A percentile compares a stretch with the other conserved stretches of the same genome.
phyloP scores from a whole-genome alignment of 352 stramenopile genomes.

The Pythium inflatum region DNA sequence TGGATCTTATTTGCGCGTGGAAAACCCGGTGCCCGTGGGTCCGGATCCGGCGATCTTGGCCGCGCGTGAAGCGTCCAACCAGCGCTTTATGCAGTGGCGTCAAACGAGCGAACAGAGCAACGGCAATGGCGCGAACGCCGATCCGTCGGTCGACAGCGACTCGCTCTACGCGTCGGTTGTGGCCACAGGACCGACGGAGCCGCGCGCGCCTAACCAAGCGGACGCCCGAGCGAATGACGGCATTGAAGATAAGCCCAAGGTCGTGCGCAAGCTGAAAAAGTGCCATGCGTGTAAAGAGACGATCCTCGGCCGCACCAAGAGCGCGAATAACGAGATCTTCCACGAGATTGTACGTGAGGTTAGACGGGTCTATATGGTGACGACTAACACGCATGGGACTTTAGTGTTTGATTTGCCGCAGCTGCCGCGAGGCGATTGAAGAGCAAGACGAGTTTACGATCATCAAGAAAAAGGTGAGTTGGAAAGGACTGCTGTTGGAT shows the following conservation, averaged over 20 bases:
- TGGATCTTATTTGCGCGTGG: conserved; percentile 71
- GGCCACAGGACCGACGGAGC: not conserved
- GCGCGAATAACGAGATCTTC: conserved; percentile 78
- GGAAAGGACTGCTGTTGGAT: not conserved
- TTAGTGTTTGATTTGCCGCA: conserved; percentile 74
- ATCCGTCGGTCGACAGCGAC: not conserved
- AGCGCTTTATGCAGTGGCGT: conserved; percentile 64
- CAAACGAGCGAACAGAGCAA: conserved; percentile 20
- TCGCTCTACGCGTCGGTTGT: conserved; percentile 11
- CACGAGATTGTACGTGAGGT: conserved; percentile 70
- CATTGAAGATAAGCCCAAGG: conserved; percentile 63
- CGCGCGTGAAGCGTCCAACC: conserved; percentile 76
- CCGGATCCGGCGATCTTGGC: conserved; percentile 66
- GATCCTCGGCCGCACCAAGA: conserved; percentile 80
- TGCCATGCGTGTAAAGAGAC: conserved; percentile 84
- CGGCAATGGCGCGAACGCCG: conserved; percentile 43
- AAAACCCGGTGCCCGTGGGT: conserved; percentile 61
- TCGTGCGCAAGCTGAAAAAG: conserved; percentile 75
- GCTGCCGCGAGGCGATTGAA: conserved; percentile 76
- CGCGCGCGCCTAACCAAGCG: conserved; percentile 25
- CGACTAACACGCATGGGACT: not conserved
- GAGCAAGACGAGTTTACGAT: conserved; percentile 79
- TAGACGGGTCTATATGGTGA: not conserved
- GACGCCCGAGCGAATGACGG: conserved; percentile 64
- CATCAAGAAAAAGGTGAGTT: conserved; percentile 72